Conservation (phyloP, 129 eudicot species). For the Flaveria trinervia region DNA sequence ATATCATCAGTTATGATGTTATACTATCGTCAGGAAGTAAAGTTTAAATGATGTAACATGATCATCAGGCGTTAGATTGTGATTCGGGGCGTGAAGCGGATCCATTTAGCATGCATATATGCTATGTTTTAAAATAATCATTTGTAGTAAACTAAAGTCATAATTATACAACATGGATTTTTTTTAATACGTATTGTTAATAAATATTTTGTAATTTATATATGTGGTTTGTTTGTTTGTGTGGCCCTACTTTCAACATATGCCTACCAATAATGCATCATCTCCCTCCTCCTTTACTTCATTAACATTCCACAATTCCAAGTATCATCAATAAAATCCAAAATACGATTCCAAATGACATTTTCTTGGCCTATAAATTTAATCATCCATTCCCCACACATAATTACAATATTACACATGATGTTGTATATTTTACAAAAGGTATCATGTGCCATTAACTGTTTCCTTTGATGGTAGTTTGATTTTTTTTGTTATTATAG, state of each 20-base stretch:
- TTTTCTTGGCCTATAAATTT: background rate
- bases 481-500: background rate
- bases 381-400: background rate
- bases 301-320: background rate
- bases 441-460: background rate
- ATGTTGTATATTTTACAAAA: background rate
- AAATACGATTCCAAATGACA: background rate
- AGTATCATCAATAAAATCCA: conserved; percentile 13
- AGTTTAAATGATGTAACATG: too few species aligned
- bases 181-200: background rate
- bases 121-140: too few species aligned
- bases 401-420: conserved; percentile 8
- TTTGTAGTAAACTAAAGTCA: too few species aligned
- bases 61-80: too few species aligned
- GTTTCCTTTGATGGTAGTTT: background rate
- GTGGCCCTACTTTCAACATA: conserved; percentile 30
- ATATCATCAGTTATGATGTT: too few species aligned
- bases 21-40: too few species aligned
- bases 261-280: conserved; percentile 18
- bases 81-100: too few species aligned
- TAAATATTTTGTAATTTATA: background rate
- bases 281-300: background rate
- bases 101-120: too few species aligned
- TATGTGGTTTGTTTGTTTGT: conserved; percentile 13
- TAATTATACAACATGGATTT: background rate